phyloP scores from a whole-genome alignment of 768 basidiomycete genomes.

The Boletus pseudo-olivaceus region DNA sequence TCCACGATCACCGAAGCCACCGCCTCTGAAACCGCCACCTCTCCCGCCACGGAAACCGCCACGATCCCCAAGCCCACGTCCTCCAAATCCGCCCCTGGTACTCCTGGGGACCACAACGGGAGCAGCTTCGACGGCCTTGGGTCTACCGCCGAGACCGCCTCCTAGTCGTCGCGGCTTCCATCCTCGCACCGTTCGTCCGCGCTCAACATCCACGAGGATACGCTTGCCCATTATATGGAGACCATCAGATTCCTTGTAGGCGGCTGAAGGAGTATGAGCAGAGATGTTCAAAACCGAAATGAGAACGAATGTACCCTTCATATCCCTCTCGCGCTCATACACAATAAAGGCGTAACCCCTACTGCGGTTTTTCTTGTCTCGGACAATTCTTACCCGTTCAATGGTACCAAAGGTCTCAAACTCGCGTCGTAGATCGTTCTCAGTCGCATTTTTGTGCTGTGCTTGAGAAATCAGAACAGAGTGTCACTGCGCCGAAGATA shows the following conservation, averaged over 20 bases:
- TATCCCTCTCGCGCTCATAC: constrained; percentile 96
- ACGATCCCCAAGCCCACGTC: constrained; percentile 35
- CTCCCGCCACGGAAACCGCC: constrained; percentile 41
- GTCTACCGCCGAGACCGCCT: constrained; percentile 98
- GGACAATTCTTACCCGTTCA: constrained; percentile 90
- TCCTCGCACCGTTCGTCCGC: constrained; percentile 94
- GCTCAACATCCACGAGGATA: constrained; percentile 96
- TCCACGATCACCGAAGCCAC: constrained; percentile 40
- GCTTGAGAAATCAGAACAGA: constrained; percentile 15
- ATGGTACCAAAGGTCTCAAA: constrained; percentile 95
- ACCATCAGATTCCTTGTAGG: constrained; percentile 98
- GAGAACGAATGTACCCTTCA: constrained; percentile 73
- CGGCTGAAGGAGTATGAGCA: constrained; percentile 47
- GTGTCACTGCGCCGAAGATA: not conserved
- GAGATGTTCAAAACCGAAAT: constrained; percentile 10
- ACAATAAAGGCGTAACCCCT: constrained; percentile 96
- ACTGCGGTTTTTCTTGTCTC: constrained; percentile 83
- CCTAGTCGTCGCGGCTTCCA: constrained; percentile 98
- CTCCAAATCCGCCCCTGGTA: constrained; percentile 43
- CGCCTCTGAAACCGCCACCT: constrained; percentile 44
- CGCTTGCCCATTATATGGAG: constrained; percentile 94
- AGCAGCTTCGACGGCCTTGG: constrained; percentile 64
- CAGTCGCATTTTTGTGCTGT: constrained; percentile 89
- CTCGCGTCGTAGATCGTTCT: constrained; percentile 88
- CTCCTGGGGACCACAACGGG: constrained; percentile 28